Percentiles rank a stretch among this genome's conserved stretches.
Evolutionary conservation across 148 eudicot genomes (phyloP).

Genomic region (Rhododendron kiyosumense): DNA sequence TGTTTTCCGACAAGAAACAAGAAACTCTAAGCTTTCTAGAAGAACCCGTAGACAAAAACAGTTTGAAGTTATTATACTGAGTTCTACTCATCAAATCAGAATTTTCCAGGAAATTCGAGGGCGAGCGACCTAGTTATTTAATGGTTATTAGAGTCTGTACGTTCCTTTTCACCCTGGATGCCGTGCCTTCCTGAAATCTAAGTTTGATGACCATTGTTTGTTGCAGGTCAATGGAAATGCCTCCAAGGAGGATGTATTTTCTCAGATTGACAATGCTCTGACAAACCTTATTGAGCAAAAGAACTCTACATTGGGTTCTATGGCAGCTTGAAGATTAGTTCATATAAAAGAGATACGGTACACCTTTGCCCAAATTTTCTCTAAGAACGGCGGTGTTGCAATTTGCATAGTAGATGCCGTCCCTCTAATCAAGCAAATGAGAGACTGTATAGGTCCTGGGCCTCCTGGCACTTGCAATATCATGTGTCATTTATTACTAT

Average conservation of each 20-base stretch:
- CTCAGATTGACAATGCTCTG: slow-evolving; percentile 59
- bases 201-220: not conserved
- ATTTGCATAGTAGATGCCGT: not conserved
- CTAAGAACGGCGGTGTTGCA: not conserved
- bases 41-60: not conserved
- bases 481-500: not conserved
- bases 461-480: not conserved
- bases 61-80: not conserved
- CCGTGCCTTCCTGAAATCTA: not conserved
- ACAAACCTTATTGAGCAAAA: slow-evolving; percentile 40
- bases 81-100: not conserved
- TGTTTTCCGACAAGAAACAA: not conserved
- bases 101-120: not conserved
- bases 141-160: not conserved
- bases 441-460: not conserved
- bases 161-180: not conserved
- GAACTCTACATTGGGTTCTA: slow-evolving; percentile 33
- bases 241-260: slow-evolving; percentile 62
- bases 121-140: not conserved
- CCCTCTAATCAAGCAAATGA: not conserved
- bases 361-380: not conserved
- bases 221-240: slow-evolving; percentile 77
- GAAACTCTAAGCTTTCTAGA: not conserved
- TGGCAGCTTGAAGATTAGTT: slow-evolving; percentile 25
- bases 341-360: not conserved